These are phyloP conservation scores for Trametes polyzona DNA, from an alignment of 1,284 basidiomycete species.

Conservation along the genomic window DNA sequence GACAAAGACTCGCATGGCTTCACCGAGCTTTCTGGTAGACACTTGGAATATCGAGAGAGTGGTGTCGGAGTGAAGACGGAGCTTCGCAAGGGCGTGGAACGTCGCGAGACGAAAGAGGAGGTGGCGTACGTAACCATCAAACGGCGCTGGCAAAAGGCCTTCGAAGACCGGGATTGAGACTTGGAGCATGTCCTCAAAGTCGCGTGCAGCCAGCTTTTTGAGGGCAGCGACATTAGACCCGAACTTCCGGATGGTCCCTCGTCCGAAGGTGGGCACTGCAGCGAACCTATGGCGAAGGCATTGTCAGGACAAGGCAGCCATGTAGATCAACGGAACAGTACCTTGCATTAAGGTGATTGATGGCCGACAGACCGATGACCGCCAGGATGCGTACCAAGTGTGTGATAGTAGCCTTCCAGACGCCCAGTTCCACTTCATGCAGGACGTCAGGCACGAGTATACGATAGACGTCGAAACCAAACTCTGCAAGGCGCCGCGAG, in stretches of 20 bases:
- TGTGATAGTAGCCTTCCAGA: constrained; percentile 34
- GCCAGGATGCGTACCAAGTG: constrained; percentile 11
- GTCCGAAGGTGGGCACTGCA: constrained; percentile 33
- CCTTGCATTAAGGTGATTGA: constrained; percentile 21
- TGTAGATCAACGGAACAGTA: constrained; percentile 1
- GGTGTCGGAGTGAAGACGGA: constrained; percentile 35
- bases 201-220: constrained; percentile 35
- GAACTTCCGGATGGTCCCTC: constrained; percentile 33
- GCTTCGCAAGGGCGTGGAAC: constrained; percentile 39
- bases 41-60: constrained; percentile 27
- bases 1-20: constrained; percentile 26
- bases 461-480: constrained; percentile 29
- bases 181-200: constrained; percentile 38
- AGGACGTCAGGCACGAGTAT: constrained; percentile 40
- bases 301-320: background rate
- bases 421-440: constrained; percentile 43
- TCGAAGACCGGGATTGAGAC: constrained; percentile 37
- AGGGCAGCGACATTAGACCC: constrained; percentile 30
- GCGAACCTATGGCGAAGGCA: constrained; percentile 24
- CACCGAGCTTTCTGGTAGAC: constrained; percentile 26
- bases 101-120: constrained; percentile 32
- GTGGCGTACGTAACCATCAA: constrained; percentile 28
- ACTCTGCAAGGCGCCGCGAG: background rate
- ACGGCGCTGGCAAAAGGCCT: constrained; percentile 27
- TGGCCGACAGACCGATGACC: background rate